Percentiles rank a stretch among this genome's conserved stretches.
These are phyloP conservation scores for Heritiera littoralis DNA, from an alignment of 345 rosid species.

Conservation along the genomic window DNA sequence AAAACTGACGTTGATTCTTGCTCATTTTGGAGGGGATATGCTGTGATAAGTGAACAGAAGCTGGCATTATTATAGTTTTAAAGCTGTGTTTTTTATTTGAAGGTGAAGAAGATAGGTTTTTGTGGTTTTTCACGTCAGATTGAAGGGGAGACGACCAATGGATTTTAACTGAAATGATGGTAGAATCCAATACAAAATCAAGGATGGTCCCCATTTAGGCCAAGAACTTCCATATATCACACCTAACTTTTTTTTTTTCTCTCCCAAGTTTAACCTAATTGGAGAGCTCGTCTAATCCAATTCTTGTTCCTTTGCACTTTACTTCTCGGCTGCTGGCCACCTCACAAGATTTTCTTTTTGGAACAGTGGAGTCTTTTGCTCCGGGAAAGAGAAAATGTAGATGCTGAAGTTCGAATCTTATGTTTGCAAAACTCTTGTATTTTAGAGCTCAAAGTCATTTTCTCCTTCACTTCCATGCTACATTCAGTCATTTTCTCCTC, in stretches of 20 bases:
- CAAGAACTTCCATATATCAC: conserved; percentile 17
- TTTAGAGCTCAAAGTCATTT: not conserved
- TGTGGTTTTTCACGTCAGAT: not conserved
- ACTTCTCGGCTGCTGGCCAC: conserved; percentile 6
- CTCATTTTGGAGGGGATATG: not conserved
- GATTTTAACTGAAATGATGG: conserved; percentile 23
- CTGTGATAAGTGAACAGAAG: not conserved
- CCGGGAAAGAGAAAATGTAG: too few species aligned
- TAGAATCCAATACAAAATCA: conserved; percentile 28
- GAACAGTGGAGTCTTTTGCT: too few species aligned
- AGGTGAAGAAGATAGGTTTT: not conserved
- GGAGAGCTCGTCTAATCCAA: conserved; percentile 22
- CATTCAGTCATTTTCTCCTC: not conserved
- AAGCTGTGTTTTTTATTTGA: conserved; percentile 3
- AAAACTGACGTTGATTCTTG: not conserved
- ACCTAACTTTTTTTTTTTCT: conserved; percentile 25
- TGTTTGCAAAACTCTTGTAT: too few species aligned
- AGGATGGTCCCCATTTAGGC: conserved; percentile 26
- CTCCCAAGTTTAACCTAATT: conserved; percentile 15
- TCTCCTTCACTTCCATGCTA: not conserved
- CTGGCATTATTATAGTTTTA: not conserved
- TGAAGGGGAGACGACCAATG: not conserved
- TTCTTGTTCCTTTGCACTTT: conserved; percentile 1
- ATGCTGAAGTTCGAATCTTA: too few species aligned
- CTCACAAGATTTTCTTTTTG: not conserved